Base-by-base conservation (phyloP, 306 rosid species). In the Mimosa pudica region DNA sequence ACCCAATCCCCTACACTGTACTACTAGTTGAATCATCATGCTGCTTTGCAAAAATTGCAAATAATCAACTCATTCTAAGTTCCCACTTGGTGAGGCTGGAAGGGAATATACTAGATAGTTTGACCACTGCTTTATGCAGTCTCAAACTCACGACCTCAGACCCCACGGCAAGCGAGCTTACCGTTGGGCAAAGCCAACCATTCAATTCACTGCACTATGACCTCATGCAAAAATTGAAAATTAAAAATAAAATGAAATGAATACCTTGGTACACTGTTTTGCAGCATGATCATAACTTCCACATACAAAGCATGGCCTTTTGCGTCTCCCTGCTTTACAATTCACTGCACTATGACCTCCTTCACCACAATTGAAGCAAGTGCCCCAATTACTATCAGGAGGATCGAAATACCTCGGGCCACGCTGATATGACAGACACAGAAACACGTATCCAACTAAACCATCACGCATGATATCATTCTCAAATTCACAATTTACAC, bases 331-430 rank as follows among this genome's bases (percentile, higher is more conserved):
- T 32, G 79, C 80, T 0, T 89, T 86, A 86, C 99, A 96, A 64
- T 93, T 91, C 12, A 85, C 92, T 0, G 96, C 94, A 42, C 84
- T 81, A 73, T 96, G 99, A 70, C 99, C 99, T 79, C 88, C 97
- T 89, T 91, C 98, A 0, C 98, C 99, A 71, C 98, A 93, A 48
- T 90, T 93, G 85, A 70, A 96, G 90, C 97, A 96, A 6, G 89
- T 20, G 52, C 94, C 99, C 98, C 99, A 96, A 81, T 88, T 81
- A 82, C 83, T 86, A 80, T 89, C 87, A 2, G 97, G 98, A 61
- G 97, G 96, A 85, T 96, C 99, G 82, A 96, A 96, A 81, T 96
- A 96, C 86, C 99, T 93, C 10, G 98, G 98, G 79, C 97, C 97
- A 60, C 98, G 92, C 97, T 95, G 94, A 76, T 76, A 87, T 77